Evolutionary conservation across 2,329 filamentous ascomycete genomes (phyloP), one percentile per base, ranked within the genome.

Genomic region (Aplosporella prunicola): DNA sequence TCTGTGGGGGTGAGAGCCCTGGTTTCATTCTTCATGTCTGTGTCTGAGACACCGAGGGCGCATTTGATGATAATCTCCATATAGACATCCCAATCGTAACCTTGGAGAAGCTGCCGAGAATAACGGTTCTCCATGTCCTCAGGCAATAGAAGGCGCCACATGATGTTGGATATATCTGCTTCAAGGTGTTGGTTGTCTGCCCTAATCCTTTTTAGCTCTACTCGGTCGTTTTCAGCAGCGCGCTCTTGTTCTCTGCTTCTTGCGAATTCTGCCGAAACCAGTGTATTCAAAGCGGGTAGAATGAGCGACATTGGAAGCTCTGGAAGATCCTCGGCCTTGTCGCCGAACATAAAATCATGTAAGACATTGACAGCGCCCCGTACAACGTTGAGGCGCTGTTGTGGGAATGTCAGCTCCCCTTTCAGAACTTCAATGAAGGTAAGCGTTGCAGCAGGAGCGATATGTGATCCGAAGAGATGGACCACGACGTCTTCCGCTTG

Each of bases 401-500:
- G 25, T 61, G 35, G 5, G 44, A 45, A 20, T 51, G 36, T 68
- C 66, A 27, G 68, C 68, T 16, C 82, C 60, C 38, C 38, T 14
- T 40, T 16, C 16, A 40, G 22, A 9, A 79, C 72, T 39, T 79
- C 72, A 20, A 85, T 64, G 15, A 85, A 59, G 16, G 80, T 71
- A 38, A 75, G 69, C 30, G 86, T 69, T 2, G 79, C 78, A 23
- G 73, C 74, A 44, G 82, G 78, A 14, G 80, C 80, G 45, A 84
- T 76, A 52, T 86, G 81, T 1, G 82, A 86, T 49, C 69, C 77
- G 62, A 79, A 80, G 0, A 88, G 64, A 45, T 84, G 80, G 51
- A 72, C 69, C 20, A 87, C 64, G 1, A 78, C 79, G 43, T 76
- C 74, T 81, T 82, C 87, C 3, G 81, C 71, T 26, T 73, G 68